A percentile compares a stretch with the other conserved stretches of the same genome.
phyloP scores from a whole-genome alignment of 257 asterid species.

The Nicotiana obtusifolia region DNA sequence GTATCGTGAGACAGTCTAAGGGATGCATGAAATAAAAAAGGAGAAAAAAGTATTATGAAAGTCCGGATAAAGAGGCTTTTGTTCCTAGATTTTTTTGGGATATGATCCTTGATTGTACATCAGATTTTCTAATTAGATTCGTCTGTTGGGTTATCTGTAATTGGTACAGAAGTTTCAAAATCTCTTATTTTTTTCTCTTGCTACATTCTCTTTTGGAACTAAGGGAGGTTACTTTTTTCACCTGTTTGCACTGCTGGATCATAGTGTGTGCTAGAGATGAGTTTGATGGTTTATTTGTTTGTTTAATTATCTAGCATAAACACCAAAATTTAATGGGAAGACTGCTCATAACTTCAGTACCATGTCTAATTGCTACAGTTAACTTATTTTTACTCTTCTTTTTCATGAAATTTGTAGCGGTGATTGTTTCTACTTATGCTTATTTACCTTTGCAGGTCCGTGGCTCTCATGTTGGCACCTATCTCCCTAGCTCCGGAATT shows the following conservation, averaged over 20 bases:
- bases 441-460: conserved; percentile 47
- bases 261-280: not conserved
- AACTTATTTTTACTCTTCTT: not conserved
- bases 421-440: not conserved
- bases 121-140: not conserved
- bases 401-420: not conserved
- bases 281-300: not conserved
- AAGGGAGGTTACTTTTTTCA: not conserved
- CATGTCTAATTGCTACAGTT: not conserved
- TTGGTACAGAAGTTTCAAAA: not conserved
- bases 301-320: not conserved
- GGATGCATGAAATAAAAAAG: not conserved
- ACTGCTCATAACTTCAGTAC: not conserved
- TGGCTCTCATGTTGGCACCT: conserved; percentile 94
- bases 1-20: not conserved
- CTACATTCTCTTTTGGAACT: not conserved
- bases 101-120: not conserved
- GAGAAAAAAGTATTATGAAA: not conserved
- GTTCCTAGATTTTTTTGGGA: not conserved
- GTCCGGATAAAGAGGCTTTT: not conserved
- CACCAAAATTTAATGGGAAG: not conserved
- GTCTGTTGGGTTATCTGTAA: not conserved
- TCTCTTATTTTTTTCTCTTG: not conserved
- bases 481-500: conserved; percentile 89
- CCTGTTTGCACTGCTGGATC: not conserved